These are phyloP conservation scores for Cornus controversa DNA, from an alignment of 148 eudicot species.

Conservation along the genomic window DNA sequence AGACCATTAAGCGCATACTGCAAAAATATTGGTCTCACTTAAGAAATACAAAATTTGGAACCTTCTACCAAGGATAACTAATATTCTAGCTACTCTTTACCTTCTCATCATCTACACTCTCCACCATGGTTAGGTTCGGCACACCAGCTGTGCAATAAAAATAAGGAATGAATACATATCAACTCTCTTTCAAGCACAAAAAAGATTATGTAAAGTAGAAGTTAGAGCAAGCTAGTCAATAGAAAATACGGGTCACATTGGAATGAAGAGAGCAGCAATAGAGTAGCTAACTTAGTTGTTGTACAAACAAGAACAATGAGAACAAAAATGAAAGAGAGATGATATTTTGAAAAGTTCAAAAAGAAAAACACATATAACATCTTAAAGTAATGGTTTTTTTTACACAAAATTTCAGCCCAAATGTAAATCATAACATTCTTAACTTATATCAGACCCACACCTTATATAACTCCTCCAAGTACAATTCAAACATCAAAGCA, in stretches of 20 bases:
- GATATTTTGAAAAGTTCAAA: neutral
- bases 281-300: neutral
- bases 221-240: neutral
- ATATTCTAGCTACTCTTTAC: constrained; percentile 29
- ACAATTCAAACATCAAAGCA: neutral
- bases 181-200: constrained; percentile 8
- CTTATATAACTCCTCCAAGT: neutral
- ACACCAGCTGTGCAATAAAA: constrained; percentile 61
- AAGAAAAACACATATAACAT: no score
- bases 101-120: constrained; percentile 98
- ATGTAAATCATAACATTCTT: neutral
- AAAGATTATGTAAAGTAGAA: neutral
- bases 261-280: neutral
- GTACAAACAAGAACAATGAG: neutral
- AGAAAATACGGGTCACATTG: neutral
- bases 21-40: constrained; percentile 2
- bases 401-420: neutral
- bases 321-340: neutral
- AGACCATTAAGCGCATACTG: neutral
- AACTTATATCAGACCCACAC: neutral
- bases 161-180: constrained; percentile 6
- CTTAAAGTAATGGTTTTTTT: neutral
- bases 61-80: neutral
- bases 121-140: constrained; percentile 88
- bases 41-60: neutral